Evolutionary conservation across 176 grass and related monocot species (phyloP).

Genomic region (Ensete ventricosum): DNA sequence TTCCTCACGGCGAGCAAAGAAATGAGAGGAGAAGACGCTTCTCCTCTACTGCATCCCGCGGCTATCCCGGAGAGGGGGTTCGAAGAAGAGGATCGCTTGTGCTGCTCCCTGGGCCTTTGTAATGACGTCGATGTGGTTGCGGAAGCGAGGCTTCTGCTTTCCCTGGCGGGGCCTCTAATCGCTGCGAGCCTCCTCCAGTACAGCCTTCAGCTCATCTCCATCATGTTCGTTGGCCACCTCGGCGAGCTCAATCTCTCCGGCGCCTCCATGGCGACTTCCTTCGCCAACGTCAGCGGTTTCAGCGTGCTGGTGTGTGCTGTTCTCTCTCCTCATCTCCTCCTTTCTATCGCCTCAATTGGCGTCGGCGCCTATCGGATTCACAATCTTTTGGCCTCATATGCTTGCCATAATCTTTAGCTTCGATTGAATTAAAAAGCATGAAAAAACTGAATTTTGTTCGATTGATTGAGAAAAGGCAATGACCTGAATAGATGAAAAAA

Average conservation of each 20-base stretch:
- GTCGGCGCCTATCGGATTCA: neutral
- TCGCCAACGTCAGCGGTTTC: conserved; percentile 69
- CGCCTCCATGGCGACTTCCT: conserved; percentile 53
- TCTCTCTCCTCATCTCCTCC: neutral
- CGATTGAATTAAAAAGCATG: neutral
- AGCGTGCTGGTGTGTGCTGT: conserved; percentile 37
- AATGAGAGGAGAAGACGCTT: conserved; percentile 33
- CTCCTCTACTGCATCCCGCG: conserved; percentile 25
- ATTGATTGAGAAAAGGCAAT: no score
- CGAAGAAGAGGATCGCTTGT: neutral
- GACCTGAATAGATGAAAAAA: neutral
- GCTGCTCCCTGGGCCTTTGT: conserved; percentile 16
- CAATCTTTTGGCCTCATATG: neutral
- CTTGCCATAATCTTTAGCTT: neutral
- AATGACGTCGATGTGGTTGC: conserved; percentile 15
- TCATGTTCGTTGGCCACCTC: conserved; percentile 70
- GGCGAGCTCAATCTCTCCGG: conserved; percentile 48
- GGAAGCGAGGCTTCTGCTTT: conserved; percentile 35
- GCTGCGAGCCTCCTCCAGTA: conserved; percentile 52
- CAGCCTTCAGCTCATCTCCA: conserved; percentile 48
- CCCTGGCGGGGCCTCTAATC: conserved; percentile 51
- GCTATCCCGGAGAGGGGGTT: conserved; percentile 15
- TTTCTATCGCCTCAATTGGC: neutral
- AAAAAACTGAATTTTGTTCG: neutral
- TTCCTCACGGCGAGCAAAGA: conserved; percentile 42